These are phyloP conservation scores for Avena sativa DNA, from an alignment of 176 grass and related monocot genomes.

Conservation along the genomic window DNA sequence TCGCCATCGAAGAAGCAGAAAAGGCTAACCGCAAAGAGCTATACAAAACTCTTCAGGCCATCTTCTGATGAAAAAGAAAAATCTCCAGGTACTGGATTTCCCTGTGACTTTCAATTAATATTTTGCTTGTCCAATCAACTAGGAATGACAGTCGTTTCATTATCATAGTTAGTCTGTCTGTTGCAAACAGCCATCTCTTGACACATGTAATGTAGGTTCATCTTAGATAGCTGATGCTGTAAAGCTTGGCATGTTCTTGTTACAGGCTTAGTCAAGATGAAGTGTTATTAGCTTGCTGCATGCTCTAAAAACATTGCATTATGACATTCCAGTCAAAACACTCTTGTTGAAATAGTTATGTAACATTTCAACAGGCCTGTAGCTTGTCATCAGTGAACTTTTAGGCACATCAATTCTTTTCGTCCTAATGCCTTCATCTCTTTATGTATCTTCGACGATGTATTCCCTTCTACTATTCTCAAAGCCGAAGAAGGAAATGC, in stretches of 20 bases:
- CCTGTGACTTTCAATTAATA: slow-evolving; percentile 16
- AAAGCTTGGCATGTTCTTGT: slow-evolving; percentile 12
- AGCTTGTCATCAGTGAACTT: slow-evolving; percentile 18
- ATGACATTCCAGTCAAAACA: neutral
- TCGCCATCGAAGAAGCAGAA: slow-evolving; percentile 44
- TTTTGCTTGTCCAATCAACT: slow-evolving; percentile 18
- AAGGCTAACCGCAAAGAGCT: slow-evolving; percentile 45
- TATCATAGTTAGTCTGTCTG: slow-evolving; percentile 19
- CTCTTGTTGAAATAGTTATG: neutral
- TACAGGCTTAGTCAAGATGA: neutral
- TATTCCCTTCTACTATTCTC: slow-evolving; percentile 40
- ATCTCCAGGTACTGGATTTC: slow-evolving; percentile 38
- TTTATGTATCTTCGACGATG: slow-evolving; percentile 31
- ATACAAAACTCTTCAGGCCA: slow-evolving; percentile 34
- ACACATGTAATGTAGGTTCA: neutral
- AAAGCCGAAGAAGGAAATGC: slow-evolving; percentile 27
- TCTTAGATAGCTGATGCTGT: neutral
- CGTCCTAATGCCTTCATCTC: neutral
- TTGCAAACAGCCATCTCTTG: slow-evolving; percentile 27
- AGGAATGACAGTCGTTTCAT: neutral
- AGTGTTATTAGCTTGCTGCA: neutral
- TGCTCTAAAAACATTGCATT: slow-evolving; percentile 23
- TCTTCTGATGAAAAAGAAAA: neutral
- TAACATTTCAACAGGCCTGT: slow-evolving; percentile 5
- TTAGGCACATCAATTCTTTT: slow-evolving; percentile 1